phyloP scores from a whole-genome alignment of 202 grass and related monocot species.

The Panicum hallii region DNA sequence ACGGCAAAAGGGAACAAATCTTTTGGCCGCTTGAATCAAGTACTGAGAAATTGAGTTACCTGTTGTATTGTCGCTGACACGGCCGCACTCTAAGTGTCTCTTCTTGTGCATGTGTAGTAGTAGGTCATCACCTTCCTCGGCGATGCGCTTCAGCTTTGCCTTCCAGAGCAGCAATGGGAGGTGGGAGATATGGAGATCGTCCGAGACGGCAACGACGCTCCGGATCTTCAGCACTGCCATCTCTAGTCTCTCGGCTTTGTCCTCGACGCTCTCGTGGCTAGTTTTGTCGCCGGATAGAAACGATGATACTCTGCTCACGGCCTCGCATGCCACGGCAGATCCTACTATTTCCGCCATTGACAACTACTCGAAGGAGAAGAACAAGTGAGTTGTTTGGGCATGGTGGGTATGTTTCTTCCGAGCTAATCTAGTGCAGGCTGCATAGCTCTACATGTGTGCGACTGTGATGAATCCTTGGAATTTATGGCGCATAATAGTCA shows the following conservation, averaged over 20 bases:
- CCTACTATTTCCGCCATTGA: conserved; percentile 23
- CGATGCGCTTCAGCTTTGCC: conserved; percentile 3
- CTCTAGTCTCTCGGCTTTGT: conserved; percentile 21
- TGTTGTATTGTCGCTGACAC: background rate
- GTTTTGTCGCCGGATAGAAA: background rate
- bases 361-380: background rate
- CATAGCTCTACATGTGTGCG: background rate
- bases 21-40: conserved; percentile 3
- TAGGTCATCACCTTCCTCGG: background rate
- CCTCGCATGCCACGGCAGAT: conserved; percentile 11
- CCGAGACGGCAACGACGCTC: background rate
- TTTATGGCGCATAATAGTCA: background rate
- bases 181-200: conserved; percentile 1
- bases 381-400: background rate
- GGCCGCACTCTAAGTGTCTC: background rate
- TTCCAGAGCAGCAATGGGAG: conserved; percentile 8
- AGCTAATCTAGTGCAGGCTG: background rate
- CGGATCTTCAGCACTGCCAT: conserved; percentile 31
- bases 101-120: background rate
- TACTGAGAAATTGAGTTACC: conserved; percentile 7
- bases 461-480: background rate
- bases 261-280: background rate
- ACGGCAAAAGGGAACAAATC: background rate
- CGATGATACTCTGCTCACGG: background rate
- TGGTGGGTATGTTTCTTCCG: background rate